Evolutionary conservation across 2,329 filamentous ascomycete species (phyloP).

Genomic region (Stagonosporopsis cucurbitacearum): DNA sequence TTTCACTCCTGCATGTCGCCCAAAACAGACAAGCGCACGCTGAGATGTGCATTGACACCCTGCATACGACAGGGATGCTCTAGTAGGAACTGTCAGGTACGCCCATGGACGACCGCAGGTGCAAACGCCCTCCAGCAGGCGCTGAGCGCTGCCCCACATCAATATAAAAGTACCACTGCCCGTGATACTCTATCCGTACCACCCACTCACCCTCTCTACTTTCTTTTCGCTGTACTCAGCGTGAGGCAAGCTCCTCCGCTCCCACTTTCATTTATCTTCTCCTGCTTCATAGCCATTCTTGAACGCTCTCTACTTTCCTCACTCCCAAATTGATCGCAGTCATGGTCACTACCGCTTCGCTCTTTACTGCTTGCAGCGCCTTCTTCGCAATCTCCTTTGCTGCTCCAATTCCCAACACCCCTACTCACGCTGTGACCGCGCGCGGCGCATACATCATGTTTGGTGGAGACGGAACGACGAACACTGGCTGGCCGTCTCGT

Average conservation of each 20-base stretch:
- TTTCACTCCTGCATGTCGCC: constrained; percentile 30
- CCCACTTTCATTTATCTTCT: constrained; percentile 10
- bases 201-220: background rate
- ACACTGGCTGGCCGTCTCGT: constrained; percentile 48
- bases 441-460: constrained; percentile 34
- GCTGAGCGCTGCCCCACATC: background rate
- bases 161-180: constrained; percentile 13
- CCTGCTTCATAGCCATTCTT: background rate
- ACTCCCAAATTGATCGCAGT: background rate
- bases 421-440: constrained; percentile 22
- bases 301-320: background rate
- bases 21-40: constrained; percentile 23
- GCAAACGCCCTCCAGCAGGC: constrained; percentile 6
- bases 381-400: constrained; percentile 32
- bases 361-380: constrained; percentile 36
- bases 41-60: constrained; percentile 16
- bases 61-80: constrained; percentile 1
- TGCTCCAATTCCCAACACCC: constrained; percentile 27
- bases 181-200: constrained; percentile 4
- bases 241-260: constrained; percentile 17
- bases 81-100: constrained; percentile 9
- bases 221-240: constrained; percentile 3
- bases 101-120: constrained; percentile 1
- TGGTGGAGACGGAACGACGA: constrained; percentile 46
- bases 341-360: constrained; percentile 29